These are phyloP conservation scores for Cucurbita maxima DNA, from an alignment of 306 rosid species.

Conservation along the genomic window DNA sequence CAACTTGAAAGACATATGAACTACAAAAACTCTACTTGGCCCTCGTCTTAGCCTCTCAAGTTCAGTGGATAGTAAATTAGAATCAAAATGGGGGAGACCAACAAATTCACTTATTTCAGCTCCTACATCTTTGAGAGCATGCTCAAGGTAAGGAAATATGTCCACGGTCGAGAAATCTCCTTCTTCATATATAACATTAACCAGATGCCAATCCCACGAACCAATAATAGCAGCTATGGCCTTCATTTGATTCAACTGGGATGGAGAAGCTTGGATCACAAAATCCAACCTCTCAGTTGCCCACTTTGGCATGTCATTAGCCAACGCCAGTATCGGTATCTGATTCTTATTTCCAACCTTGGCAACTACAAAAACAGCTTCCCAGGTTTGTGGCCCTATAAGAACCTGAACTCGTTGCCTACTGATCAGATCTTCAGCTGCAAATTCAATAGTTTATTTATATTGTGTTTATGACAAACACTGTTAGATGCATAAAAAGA, in stretches of 20 bases:
- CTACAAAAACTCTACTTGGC: conserved; percentile 29
- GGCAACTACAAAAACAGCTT: conserved; percentile 24
- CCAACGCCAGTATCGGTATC: conserved; percentile 24
- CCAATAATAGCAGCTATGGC: conserved; percentile 31
- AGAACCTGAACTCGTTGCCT: conserved; percentile 22
- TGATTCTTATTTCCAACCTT: conserved; percentile 15
- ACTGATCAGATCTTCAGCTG: conserved; percentile 30
- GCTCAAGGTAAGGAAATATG: conserved; percentile 20
- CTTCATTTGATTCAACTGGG: conserved; percentile 19
- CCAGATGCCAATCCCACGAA: conserved; percentile 28
- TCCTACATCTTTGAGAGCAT: conserved; percentile 14
- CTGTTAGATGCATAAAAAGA: not conserved
- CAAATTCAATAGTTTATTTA: not conserved
- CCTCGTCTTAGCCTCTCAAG: conserved; percentile 23
- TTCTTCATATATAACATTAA: conserved; percentile 30
- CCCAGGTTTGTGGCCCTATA: conserved; percentile 37
- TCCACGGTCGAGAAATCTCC: conserved; percentile 13
- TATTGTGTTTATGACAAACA: not conserved
- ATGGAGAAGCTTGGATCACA: conserved; percentile 22
- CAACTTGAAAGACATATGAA: conserved; percentile 20
- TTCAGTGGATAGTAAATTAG: conserved; percentile 17
- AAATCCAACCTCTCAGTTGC: conserved; percentile 24
- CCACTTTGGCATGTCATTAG: conserved; percentile 31
- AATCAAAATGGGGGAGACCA: conserved; percentile 19
- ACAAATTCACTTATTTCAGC: conserved; percentile 11